phyloP scores from a whole-genome alignment of 768 basidiomycete genomes.

The Russula foetens region DNA sequence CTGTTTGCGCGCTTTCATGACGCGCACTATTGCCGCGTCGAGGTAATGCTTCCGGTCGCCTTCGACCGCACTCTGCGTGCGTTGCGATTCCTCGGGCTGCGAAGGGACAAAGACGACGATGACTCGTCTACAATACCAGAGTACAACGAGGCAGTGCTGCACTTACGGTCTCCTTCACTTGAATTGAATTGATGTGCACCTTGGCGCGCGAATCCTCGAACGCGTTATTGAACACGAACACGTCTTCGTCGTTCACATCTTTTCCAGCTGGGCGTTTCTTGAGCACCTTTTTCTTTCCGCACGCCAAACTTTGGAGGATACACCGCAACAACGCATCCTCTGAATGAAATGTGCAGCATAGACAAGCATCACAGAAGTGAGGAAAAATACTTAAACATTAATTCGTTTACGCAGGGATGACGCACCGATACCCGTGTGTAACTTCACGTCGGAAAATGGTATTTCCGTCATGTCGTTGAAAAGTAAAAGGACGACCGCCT shows the following conservation, averaged over 20 bases:
- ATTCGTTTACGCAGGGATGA: not conserved
- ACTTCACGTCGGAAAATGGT: constrained; percentile 58
- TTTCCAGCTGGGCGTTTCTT: constrained; percentile 69
- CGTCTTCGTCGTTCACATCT: constrained; percentile 69
- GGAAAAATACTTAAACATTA: not conserved
- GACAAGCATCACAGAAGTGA: not conserved
- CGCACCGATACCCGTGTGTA: constrained; percentile 67
- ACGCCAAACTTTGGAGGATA: constrained; percentile 87
- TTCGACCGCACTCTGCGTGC: constrained; percentile 78
- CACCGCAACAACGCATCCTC: constrained; percentile 68
- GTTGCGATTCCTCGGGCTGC: constrained; percentile 81
- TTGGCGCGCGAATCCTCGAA: constrained; percentile 74
- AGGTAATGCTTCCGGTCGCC: constrained; percentile 79
- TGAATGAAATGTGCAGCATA: constrained; percentile 29
- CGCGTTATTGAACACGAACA: constrained; percentile 73
- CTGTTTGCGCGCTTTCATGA: constrained; percentile 92
- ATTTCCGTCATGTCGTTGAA: constrained; percentile 69
- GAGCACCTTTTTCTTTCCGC: constrained; percentile 84
- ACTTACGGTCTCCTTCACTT: constrained; percentile 83
- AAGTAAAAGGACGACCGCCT: constrained; percentile 75
- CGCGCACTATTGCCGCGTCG: constrained; percentile 92
- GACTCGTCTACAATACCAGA: too few species aligned
- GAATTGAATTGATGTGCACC: constrained; percentile 93
- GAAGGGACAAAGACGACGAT: not conserved
- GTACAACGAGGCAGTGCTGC: too few species aligned